A percentile compares a stretch with the other conserved stretches of the same genome.
These are phyloP conservation scores for Fusarium tricinctum DNA, from an alignment of 2,329 filamentous ascomycete species.

Conservation along the genomic window DNA sequence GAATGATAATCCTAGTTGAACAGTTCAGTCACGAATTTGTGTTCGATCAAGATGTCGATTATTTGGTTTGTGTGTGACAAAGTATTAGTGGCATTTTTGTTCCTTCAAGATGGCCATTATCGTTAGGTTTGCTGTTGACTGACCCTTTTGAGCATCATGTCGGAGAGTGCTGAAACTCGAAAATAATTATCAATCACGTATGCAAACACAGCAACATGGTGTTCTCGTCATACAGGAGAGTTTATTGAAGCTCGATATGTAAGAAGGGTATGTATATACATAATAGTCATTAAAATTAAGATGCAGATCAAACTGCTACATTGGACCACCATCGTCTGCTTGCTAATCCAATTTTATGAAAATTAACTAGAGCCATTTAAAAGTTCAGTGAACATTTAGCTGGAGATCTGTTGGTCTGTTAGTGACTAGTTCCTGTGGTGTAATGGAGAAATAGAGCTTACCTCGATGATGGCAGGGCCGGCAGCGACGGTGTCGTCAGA, in stretches of 20 bases:
- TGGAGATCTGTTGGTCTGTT: conserved; percentile 20
- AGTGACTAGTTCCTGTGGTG: neutral
- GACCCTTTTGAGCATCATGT: too few relatives aligned
- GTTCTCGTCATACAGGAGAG: too few relatives aligned
- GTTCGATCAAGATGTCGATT: too few relatives aligned
- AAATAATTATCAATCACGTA: too few relatives aligned
- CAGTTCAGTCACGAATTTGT: too few relatives aligned
- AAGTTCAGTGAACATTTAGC: neutral
- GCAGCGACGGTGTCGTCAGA: conserved; percentile 56
- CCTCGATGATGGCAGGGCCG: conserved; percentile 55
- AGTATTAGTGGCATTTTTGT: too few relatives aligned
- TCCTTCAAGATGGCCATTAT: too few relatives aligned
- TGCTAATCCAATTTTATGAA: neutral
- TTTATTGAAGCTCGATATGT: neutral
- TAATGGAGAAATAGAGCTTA: neutral
- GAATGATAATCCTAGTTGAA: too few relatives aligned
- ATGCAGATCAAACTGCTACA: neutral
- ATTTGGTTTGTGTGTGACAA: too few relatives aligned
- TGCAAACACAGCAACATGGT: too few relatives aligned
- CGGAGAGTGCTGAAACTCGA: too few relatives aligned
- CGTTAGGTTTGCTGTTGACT: too few relatives aligned
- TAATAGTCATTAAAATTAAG: conserved; percentile 3
- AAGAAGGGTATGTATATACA: conserved; percentile 1
- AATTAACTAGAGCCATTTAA: neutral
- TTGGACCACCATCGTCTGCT: neutral